A percentile compares a stretch with the other conserved stretches of the same genome.
Evolutionary conservation across 192 early-diverging fungal species (phyloP).

Genomic region (Spinellus fusiger): DNA sequence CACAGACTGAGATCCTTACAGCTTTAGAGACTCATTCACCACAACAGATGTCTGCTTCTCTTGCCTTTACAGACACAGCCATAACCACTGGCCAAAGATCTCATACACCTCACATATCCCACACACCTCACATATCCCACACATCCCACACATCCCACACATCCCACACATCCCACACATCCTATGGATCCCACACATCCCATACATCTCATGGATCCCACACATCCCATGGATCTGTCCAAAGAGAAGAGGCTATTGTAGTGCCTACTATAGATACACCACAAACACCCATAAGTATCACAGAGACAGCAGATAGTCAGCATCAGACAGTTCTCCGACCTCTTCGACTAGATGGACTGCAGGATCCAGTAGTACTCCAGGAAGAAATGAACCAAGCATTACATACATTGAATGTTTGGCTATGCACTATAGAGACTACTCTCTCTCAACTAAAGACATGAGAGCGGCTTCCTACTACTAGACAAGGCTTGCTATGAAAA

Average conservation of each 20-base stretch:
- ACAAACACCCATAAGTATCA: neutral
- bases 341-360: neutral
- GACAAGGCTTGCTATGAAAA: neutral
- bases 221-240: no score
- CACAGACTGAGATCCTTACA: neutral
- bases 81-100: no score
- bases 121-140: no score
- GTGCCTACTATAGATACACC: no score
- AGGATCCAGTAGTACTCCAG: neutral
- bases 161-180: no score
- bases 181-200: no score
- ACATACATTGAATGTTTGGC: neutral
- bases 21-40: neutral
- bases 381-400: neutral
- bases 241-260: no score
- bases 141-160: no score
- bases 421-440: neutral
- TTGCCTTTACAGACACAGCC: neutral
- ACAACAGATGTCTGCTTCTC: neutral
- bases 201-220: no score
- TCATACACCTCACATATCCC: no score
- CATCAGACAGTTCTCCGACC: neutral
- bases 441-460: neutral
- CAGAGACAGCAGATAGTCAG: neutral
- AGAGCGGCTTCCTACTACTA: neutral